These are phyloP conservation scores for Apiospora hydei DNA, from an alignment of 2,329 filamentous ascomycete species.

Conservation along the genomic window DNA sequence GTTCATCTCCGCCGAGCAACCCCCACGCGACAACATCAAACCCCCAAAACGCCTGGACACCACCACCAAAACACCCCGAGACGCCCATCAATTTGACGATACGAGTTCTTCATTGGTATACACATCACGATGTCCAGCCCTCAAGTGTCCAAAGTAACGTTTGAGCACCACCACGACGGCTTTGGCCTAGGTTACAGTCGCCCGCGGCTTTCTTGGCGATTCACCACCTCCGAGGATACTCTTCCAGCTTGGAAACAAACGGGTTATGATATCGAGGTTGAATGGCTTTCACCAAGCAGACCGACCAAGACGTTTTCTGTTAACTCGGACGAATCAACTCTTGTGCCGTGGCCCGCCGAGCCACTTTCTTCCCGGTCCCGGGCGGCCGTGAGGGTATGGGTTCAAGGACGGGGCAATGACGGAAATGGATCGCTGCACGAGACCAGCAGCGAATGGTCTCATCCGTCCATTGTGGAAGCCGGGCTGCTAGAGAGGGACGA, in stretches of 20 bases:
- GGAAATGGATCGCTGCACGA: constrained; percentile 23
- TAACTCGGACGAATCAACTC: constrained; percentile 47
- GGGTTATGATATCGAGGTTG: constrained; percentile 53
- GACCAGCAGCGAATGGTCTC: constrained; percentile 38
- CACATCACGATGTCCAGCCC: neutral
- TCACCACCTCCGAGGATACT: constrained; percentile 37
- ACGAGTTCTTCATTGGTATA: neutral
- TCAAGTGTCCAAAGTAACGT: neutral
- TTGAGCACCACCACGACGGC: constrained; percentile 43
- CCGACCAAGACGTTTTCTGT: constrained; percentile 36
- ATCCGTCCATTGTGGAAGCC: constrained; percentile 45
- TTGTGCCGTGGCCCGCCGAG: constrained; percentile 53
- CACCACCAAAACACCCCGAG: neutral
- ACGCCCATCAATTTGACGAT: neutral
- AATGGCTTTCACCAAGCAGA: constrained; percentile 28
- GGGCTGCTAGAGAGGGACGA: constrained; percentile 40
- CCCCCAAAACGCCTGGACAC: neutral
- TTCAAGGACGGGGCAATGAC: constrained; percentile 39
- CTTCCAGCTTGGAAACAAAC: constrained; percentile 49
- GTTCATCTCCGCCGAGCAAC: neutral
- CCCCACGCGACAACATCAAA: neutral
- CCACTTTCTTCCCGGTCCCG: constrained; percentile 42
- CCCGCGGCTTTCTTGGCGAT: constrained; percentile 56
- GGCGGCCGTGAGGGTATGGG: constrained; percentile 45
- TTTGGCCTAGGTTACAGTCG: constrained; percentile 52